Evolutionary conservation across 225 moss, liverwort and hornwort species (phyloP), one percentile per base, ranked within the genome.

Genomic region (Bryoerythrophyllum caledonicum): DNA sequence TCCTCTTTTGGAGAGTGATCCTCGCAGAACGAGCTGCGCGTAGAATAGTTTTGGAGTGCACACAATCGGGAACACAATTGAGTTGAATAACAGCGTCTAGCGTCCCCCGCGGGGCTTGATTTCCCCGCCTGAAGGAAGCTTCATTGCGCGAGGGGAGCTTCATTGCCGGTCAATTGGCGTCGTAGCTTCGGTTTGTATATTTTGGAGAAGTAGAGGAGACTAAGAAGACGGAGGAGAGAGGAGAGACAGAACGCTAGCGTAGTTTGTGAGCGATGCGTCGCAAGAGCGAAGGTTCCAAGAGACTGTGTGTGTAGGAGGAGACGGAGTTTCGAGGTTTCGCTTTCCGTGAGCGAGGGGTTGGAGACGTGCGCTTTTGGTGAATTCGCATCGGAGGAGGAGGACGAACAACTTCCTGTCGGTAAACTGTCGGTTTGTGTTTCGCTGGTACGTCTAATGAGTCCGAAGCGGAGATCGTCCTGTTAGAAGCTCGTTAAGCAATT

Each of bases 361-460:
- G 8, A 26, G 26, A 28, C 15, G 59, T 28, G 40, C 6, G 12
- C 0, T 7, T 60, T 7, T 15, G 21, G 14, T 14, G 62, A 10
- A 49, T n/a, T 43, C 27, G 71, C 11, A 8, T 28, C 46, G 23
- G 65, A 55, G 74, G 15, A 40, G 20, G 55, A 1, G 26, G n/a
- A 41, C 52, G 12, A 17, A 15, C 12, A 38, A 38, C 17, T 11
- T 30, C 15, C 26, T 65, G 65, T 65, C 65, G 54, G 74, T 74
- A 65, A 64, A 32, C 6, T 65, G 64, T 74, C 56, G 74, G 74
- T 74, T 74, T n/a, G 55, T 43, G 28, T 41, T 63, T 26, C 27
- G 40, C 40, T 64, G 54, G 14, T 8, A 13, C 19, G 25, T 73
- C 73, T 5, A 61, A 37, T 54, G 38, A 25, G 11, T 27, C 19